phyloP scores from a whole-genome alignment of 2,329 filamentous ascomycete species.

The Parafenestella ontariensis region DNA sequence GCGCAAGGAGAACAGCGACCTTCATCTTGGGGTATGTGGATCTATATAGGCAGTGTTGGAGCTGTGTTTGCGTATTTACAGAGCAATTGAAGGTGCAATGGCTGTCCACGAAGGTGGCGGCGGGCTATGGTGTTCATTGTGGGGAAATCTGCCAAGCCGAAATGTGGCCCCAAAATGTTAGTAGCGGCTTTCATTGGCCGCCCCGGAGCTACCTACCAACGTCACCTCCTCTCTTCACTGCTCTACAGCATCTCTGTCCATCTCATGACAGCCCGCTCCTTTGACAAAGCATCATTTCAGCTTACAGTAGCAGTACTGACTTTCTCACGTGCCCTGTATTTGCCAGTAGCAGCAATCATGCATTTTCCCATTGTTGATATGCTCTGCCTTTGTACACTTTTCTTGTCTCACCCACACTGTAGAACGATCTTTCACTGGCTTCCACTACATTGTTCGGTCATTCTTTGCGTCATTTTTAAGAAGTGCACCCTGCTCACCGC shows the following conservation, averaged over 20 bases:
- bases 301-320: background rate
- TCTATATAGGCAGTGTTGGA: background rate
- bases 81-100: conserved; percentile 15
- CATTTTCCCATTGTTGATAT: background rate
- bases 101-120: background rate
- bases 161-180: conserved; percentile 10
- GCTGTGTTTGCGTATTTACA: background rate
- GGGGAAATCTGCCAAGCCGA: conserved; percentile 27
- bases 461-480: no score
- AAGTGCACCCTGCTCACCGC: background rate
- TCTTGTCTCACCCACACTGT: background rate
- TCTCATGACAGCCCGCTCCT: no score
- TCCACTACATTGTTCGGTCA: background rate
- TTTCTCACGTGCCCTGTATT: background rate
- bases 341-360: background rate
- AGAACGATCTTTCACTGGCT: background rate
- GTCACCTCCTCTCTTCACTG: background rate
- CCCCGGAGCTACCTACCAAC: background rate
- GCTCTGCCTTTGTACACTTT: background rate
- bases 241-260: no score
- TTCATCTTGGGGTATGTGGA: conserved; percentile 48
- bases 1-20: conserved; percentile 54
- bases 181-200: conserved; percentile 4
- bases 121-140: conserved; percentile 13
- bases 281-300: no score